Percentiles rank a stretch among this genome's conserved stretches.
These are phyloP conservation scores for Mimosa bimucronata DNA, from an alignment of 306 rosid species.

Conservation along the genomic window DNA sequence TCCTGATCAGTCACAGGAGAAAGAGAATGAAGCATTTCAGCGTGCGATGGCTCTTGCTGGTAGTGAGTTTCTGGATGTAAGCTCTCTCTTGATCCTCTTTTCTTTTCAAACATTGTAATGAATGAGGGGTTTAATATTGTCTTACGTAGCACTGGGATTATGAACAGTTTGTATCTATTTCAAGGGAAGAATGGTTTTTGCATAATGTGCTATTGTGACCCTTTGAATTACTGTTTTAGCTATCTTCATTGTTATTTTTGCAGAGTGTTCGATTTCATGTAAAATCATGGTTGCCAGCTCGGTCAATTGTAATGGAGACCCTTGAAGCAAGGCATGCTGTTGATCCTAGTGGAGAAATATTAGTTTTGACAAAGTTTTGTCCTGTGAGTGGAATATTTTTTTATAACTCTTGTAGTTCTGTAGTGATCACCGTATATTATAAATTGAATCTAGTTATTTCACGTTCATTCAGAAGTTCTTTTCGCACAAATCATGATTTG, in stretches of 20 bases:
- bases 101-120: neutral
- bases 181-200: neutral
- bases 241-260: slow-evolving; percentile 26
- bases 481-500: slow-evolving; percentile 26
- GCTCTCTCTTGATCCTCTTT: slow-evolving; percentile 20
- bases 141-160: neutral
- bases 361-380: slow-evolving; percentile 79
- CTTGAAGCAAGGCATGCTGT: slow-evolving; percentile 67
- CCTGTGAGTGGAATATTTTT: slow-evolving; percentile 70
- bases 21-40: slow-evolving; percentile 89
- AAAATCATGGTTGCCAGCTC: slow-evolving; percentile 96
- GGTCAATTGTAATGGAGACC: slow-evolving; percentile 84
- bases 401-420: slow-evolving; percentile 13
- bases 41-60: slow-evolving; percentile 89
- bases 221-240: slow-evolving; percentile 19
- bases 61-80: slow-evolving; percentile 81
- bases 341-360: slow-evolving; percentile 89
- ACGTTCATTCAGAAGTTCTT: slow-evolving; percentile 5
- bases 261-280: slow-evolving; percentile 79
- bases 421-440: neutral
- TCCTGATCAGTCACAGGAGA: slow-evolving; percentile 82
- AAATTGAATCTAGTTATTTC: slow-evolving; percentile 23
- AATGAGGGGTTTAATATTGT: neutral
- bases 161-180: neutral
- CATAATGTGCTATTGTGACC: neutral